These are phyloP conservation scores for Extremus antarcticus DNA, from an alignment of 495 filamentous ascomycete genomes.

Conservation along the genomic window DNA sequence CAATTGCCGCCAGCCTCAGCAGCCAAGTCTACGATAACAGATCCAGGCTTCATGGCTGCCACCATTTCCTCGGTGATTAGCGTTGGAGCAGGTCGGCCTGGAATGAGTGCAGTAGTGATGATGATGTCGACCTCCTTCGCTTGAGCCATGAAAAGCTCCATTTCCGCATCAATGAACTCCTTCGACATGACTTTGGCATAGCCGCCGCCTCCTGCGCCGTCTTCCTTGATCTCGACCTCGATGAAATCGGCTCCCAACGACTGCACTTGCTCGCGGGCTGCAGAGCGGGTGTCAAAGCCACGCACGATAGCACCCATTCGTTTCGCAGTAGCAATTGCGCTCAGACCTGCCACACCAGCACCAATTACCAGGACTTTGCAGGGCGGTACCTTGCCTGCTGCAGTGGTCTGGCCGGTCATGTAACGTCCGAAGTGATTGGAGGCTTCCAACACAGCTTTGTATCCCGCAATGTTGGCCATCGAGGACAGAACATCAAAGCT, in stretches of 20 bases:
- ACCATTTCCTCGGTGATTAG: constrained; percentile 63
- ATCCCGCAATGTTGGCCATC: constrained; percentile 82
- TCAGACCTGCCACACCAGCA: constrained; percentile 69
- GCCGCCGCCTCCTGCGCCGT: constrained; percentile 67
- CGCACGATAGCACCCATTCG: constrained; percentile 74
- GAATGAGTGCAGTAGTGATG: constrained; percentile 73
- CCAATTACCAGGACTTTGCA: constrained; percentile 77
- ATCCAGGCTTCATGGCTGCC: constrained; percentile 68
- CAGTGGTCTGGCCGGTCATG: constrained; percentile 71
- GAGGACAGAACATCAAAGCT: constrained; percentile 71
- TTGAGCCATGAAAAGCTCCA: constrained; percentile 76
- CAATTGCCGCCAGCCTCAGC: constrained; percentile 75
- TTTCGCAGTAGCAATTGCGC: constrained; percentile 68
- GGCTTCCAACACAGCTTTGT: constrained; percentile 73
- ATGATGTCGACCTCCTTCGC: constrained; percentile 77
- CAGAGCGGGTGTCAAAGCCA: constrained; percentile 70
- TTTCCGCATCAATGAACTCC: constrained; percentile 78
- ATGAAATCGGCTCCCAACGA: constrained; percentile 76
- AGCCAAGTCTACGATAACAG: constrained; percentile 69
- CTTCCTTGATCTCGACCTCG: constrained; percentile 73
- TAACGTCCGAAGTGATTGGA: constrained; percentile 76
- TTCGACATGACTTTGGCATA: constrained; percentile 85
- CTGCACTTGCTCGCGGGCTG: constrained; percentile 72
- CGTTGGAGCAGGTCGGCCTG: constrained; percentile 62
- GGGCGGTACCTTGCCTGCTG: constrained; percentile 62